Evolutionary conservation across 208 protist genomes (phyloP), one percentile per base, ranked within the genome.

Genomic region (Trypanosoma mega): DNA sequence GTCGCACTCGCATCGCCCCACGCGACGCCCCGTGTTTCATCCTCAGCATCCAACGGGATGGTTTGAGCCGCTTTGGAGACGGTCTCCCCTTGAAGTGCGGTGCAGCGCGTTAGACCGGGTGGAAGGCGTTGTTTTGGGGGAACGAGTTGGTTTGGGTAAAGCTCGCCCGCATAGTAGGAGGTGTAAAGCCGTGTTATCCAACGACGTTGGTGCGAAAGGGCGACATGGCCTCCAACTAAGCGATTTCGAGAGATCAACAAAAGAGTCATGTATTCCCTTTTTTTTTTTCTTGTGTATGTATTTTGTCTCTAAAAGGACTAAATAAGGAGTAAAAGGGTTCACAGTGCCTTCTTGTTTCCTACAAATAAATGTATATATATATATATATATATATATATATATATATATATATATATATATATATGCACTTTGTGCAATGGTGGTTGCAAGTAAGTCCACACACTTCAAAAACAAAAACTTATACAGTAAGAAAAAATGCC

Each of bases 171-270:
- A 67, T 84, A 96, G 64, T 80, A 96, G 16, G 86, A 93, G 9
- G 90, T 93, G 72, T 96, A 96, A 20, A 96, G 70, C 12, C 89
- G 78, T 20, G 85, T 96, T 26, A 90, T 68, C 70, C 51, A 62
- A 0, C 85, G 80, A 7, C 69, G 60, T 49, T 80, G 79, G 58
- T 77, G 71, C 9, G 20, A 16, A 48, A 95, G 64, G 0, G 72
- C 52, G 51, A 46, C 20, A 18, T 23, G n/a, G 47, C 46, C 47
- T 2, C 41, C 20, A 20, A 29, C 18, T n/a, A 2, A 26, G 11
- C 26, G 21, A 5, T 27, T 52, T 1, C 26, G 36, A n/a, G 51
- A 20, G n/a, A n/a, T n/a, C n/a, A n/a, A n/a, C n/a, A n/a, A n/a
- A n/a, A 1, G 26, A 39, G 34, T 16, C 8, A 39, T 16, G 34